Conservation (phyloP, 371 early-diverging fungal species). For the Lichtheimia ornata region DNA sequence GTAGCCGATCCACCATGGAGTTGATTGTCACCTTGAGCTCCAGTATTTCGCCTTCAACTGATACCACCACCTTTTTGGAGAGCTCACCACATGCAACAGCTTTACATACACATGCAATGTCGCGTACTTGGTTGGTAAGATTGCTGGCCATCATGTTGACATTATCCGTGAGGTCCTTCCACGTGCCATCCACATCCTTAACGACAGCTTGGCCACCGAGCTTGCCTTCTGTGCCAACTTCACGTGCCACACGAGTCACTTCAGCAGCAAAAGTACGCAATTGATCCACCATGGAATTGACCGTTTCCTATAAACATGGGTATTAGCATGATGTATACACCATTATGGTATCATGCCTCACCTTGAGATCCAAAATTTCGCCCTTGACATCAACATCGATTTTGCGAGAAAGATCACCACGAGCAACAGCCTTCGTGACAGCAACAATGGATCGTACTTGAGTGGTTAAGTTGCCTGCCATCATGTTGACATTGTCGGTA, state of each 20-base stretch:
- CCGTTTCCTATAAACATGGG: slow-evolving; percentile 54
- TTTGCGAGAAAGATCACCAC: slow-evolving; percentile 57
- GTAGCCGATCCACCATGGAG: slow-evolving; percentile 50
- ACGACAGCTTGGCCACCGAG: slow-evolving; percentile 59
- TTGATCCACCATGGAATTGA: slow-evolving; percentile 33
- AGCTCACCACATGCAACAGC: slow-evolving; percentile 58
- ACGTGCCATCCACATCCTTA: slow-evolving; percentile 65
- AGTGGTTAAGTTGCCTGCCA: slow-evolving; percentile 60
- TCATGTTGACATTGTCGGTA: slow-evolving; percentile 61
- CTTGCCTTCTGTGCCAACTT: slow-evolving; percentile 64
- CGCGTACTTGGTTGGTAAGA: slow-evolving; percentile 53
- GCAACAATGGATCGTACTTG: slow-evolving; percentile 60
- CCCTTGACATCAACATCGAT: slow-evolving; percentile 50
- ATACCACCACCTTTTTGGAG: slow-evolving; percentile 29
- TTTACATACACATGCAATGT: slow-evolving; percentile 54
- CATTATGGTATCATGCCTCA: too few species aligned
- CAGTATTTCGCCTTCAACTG: slow-evolving; percentile 37
- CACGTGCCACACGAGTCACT: slow-evolving; percentile 60
- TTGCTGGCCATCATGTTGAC: slow-evolving; percentile 62
- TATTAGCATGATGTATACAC: slow-evolving; percentile 22
- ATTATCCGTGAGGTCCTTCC: slow-evolving; percentile 71
- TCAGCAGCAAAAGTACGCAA: slow-evolving; percentile 41
- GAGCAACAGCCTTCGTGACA: slow-evolving; percentile 53
- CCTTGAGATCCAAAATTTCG: slow-evolving; percentile 28
- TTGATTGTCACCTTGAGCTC: slow-evolving; percentile 41